phyloP scores from a whole-genome alignment of 176 grass and related monocot genomes.

The Aegilops umbellulata region DNA sequence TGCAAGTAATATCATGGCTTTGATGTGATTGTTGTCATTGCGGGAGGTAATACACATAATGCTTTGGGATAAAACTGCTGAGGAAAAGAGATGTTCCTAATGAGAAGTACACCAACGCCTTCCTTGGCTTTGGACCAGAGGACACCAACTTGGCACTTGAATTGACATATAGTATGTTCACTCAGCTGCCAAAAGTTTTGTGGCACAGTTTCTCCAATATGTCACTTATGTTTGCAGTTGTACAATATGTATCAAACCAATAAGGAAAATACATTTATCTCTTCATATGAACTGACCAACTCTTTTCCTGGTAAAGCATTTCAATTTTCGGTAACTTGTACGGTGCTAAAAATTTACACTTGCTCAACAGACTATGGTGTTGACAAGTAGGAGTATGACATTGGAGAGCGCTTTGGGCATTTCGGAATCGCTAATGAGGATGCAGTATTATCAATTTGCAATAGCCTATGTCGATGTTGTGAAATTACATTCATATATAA shows the following conservation, averaged over 20 bases:
- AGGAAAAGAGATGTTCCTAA: slow-evolving; percentile 89
- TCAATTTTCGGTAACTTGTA: background rate
- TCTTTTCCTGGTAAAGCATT: background rate
- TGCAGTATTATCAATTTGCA: slow-evolving; percentile 41
- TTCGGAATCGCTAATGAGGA: slow-evolving; percentile 91
- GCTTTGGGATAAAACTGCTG: slow-evolving; percentile 84
- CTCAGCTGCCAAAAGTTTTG: background rate
- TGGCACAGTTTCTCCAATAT: background rate
- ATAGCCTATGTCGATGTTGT: background rate
- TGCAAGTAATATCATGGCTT: background rate
- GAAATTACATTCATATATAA: too few species aligned
- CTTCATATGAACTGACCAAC: background rate
- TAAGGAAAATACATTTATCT: background rate
- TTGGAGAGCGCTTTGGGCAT: slow-evolving; percentile 88
- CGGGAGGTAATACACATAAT: slow-evolving; percentile 80
- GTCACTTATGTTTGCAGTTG: too few species aligned
- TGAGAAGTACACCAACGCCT: slow-evolving; percentile 93
- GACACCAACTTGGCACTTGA: slow-evolving; percentile 80
- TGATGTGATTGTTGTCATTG: background rate
- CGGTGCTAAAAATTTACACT: slow-evolving; percentile 10
- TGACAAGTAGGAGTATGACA: slow-evolving; percentile 97
- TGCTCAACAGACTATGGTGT: slow-evolving; percentile 74
- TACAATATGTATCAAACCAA: too few species aligned
- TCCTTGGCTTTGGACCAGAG: slow-evolving; percentile 95
- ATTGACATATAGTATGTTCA: slow-evolving; percentile 79